phyloP scores from a whole-genome alignment of 2,329 filamentous ascomycete genomes.

The Venturia asperata region DNA sequence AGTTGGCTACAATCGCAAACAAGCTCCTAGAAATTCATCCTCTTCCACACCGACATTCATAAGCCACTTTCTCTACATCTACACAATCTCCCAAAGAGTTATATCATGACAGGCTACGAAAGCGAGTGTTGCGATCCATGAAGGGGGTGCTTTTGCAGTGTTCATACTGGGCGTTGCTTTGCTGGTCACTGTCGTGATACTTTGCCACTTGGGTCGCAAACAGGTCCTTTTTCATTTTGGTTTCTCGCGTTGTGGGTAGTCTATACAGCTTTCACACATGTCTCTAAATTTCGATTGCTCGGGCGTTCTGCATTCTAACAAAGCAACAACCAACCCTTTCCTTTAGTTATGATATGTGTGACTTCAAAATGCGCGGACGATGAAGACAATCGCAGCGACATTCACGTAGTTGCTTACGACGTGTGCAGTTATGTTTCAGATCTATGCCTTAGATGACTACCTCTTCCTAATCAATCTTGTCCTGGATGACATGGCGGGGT shows the following conservation, averaged over 20 bases:
- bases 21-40: conserved; percentile 1
- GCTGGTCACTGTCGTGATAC: conserved; percentile 13
- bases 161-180: conserved; percentile 13
- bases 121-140: conserved; percentile 14
- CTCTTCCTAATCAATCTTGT: not conserved
- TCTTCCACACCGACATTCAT: conserved; percentile 15
- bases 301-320: conserved; percentile 2
- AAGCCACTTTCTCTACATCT: conserved; percentile 13
- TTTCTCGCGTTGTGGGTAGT: conserved; percentile 10
- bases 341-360: not conserved
- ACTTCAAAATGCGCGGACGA: not conserved
- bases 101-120: conserved; percentile 15
- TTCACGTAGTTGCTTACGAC: not conserved
- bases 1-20: conserved; percentile 9
- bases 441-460: not conserved
- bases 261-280: conserved; percentile 9
- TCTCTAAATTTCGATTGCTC: conserved; percentile 7
- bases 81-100: conserved; percentile 17
- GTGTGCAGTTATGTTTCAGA: not conserved
- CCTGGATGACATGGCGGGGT: not conserved
- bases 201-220: conserved; percentile 3
- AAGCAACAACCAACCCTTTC: not conserved
- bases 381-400: not conserved
- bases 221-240: conserved; percentile 6
- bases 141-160: not conserved